A percentile compares a stretch with the other conserved stretches of the same genome.
Conservation (phyloP, 176 grass and related monocot genomes). For the Zoysia japonica region DNA sequence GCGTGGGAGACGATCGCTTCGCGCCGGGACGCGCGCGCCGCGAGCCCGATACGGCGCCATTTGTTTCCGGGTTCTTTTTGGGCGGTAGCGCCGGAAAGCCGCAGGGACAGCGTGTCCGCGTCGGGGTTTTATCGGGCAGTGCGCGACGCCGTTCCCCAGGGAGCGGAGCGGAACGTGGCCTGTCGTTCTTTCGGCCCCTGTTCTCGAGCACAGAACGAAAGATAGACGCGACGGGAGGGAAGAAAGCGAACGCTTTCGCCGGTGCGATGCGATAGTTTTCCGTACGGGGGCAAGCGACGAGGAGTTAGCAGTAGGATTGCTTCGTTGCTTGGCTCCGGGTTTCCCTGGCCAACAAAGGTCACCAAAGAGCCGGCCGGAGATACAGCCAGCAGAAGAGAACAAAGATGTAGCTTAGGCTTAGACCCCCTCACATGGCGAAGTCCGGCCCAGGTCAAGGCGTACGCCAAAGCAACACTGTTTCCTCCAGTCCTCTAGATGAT, state of each 20-base stretch:
- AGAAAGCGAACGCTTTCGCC: neutral
- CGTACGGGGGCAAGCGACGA: neutral
- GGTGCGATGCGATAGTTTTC: neutral
- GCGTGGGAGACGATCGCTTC: neutral
- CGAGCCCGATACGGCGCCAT: neutral
- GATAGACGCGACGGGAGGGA: neutral
- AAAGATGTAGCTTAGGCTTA: neutral
- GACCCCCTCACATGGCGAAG: neutral
- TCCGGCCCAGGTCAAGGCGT: conserved; percentile 20
- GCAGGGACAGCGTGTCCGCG: conserved; percentile 17
- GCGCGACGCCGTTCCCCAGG: neutral
- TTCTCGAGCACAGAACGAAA: too few species aligned
- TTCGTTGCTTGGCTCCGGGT: neutral
- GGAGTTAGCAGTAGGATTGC: neutral
- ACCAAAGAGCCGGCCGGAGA: neutral
- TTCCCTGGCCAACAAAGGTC: neutral
- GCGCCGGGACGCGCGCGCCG: neutral
- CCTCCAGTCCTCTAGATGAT: neutral
- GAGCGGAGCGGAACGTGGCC: neutral
- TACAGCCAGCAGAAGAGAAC: neutral
- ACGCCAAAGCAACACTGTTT: conserved; percentile 21
- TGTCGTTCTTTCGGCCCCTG: neutral
- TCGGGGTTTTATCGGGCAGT: neutral
- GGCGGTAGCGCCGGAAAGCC: neutral
- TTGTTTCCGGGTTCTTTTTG: neutral